phyloP scores from a whole-genome alignment of 352 stramenopile genomes.

The Elongisporangium prolatum region DNA sequence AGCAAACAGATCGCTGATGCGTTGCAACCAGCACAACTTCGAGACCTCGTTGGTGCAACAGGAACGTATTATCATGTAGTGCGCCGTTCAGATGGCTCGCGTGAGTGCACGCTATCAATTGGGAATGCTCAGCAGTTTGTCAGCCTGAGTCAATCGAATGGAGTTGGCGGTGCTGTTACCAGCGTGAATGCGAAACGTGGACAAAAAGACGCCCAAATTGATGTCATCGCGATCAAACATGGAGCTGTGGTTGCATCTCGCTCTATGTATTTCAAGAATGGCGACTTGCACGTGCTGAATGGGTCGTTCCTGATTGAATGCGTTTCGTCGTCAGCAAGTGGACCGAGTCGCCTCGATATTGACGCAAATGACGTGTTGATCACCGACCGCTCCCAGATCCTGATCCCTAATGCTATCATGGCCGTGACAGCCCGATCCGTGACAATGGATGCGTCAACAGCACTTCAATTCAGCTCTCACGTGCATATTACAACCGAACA shows the following conservation, averaged over 20 bases:
- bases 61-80: slow-evolving; percentile 67
- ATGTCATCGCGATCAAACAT: slow-evolving; percentile 35
- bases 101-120: slow-evolving; percentile 15
- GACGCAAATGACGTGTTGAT: slow-evolving; percentile 37
- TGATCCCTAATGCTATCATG: slow-evolving; percentile 30
- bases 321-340: slow-evolving; percentile 3
- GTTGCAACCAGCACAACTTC: slow-evolving; percentile 32
- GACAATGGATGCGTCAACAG: slow-evolving; percentile 44
- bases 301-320: slow-evolving; percentile 43
- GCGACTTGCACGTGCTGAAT: slow-evolving; percentile 43
- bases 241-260: slow-evolving; percentile 42
- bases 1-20: slow-evolving; percentile 21
- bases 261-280: slow-evolving; percentile 22
- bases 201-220: slow-evolving; percentile 18
- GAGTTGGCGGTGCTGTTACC: slow-evolving; percentile 40
- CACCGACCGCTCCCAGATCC: slow-evolving; percentile 29
- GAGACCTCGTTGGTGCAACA: slow-evolving; percentile 38
- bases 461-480: slow-evolving; percentile 34
- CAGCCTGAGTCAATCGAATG: background rate
- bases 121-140: background rate
- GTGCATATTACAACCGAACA: slow-evolving; percentile 36
- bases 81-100: slow-evolving; percentile 35
- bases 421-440: slow-evolving; percentile 36
- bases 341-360: slow-evolving; percentile 7
- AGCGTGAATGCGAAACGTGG: slow-evolving; percentile 23